Percentiles rank a stretch among this genome's conserved stretches.
Evolutionary conservation across 2,329 filamentous ascomycete genomes (phyloP).

Genomic region (Penicillium sp.): DNA sequence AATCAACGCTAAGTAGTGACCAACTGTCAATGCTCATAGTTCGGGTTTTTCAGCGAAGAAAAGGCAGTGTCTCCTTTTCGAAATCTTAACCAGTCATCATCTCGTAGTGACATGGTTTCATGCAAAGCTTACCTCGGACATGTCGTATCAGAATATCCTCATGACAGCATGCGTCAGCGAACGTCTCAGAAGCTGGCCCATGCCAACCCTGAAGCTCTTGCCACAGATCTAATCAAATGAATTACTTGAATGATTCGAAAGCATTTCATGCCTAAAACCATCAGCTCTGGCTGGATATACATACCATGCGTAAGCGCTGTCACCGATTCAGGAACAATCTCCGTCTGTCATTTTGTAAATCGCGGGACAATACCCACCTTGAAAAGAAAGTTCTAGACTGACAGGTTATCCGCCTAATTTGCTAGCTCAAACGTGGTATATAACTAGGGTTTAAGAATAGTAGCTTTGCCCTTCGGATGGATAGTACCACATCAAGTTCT

Average conservation of each 20-base stretch:
- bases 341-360: conserved; percentile 1
- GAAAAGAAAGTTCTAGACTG: conserved; percentile 17
- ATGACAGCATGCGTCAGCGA: background rate
- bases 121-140: background rate
- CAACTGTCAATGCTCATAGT: conserved; percentile 11
- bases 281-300: background rate
- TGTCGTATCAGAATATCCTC: background rate
- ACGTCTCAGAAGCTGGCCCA: background rate
- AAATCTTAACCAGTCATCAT: conserved; percentile 12
- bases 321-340: background rate
- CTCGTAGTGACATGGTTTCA: conserved; percentile 16
- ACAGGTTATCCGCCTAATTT: background rate
- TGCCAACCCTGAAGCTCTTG: background rate
- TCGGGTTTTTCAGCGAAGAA: conserved; percentile 17
- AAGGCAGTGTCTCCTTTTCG: conserved; percentile 10
- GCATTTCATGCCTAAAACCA: background rate
- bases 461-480: conserved; percentile 7
- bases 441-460: conserved; percentile 9
- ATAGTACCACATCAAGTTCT: background rate
- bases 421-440: conserved; percentile 6
- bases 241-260: background rate
- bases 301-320: background rate
- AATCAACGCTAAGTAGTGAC: conserved; percentile 18
- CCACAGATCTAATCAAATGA: background rate
- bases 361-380: conserved; percentile 8